These are phyloP conservation scores for Aegilops sharonensis DNA, from an alignment of 176 grass and related monocot genomes.

Conservation along the genomic window DNA sequence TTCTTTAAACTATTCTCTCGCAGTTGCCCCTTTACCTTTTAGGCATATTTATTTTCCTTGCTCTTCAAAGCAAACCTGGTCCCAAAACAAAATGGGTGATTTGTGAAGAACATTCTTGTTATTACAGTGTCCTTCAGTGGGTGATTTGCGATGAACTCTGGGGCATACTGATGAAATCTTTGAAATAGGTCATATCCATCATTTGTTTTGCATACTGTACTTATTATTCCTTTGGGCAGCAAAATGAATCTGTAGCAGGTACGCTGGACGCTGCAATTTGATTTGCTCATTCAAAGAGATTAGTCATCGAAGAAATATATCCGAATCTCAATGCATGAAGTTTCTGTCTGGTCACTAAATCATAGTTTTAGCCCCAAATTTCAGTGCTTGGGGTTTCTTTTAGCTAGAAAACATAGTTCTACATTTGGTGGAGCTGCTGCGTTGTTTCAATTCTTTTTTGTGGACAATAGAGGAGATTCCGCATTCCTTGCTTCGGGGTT, in stretches of 20 bases:
- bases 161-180: not conserved
- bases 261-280: not conserved
- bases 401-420: not conserved
- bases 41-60: conserved; percentile 13
- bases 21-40: not conserved
- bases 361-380: too few species aligned
- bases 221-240: not conserved
- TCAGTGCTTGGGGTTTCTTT: not conserved
- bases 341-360: not conserved
- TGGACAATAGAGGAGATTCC: not conserved
- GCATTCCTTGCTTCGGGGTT: not conserved
- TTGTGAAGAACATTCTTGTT: not conserved
- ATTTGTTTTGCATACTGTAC: not conserved
- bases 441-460: not conserved
- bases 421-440: not conserved
- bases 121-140: not conserved
- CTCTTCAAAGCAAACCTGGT: not conserved
- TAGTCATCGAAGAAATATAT: not conserved
- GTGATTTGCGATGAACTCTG: not conserved
- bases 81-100: not conserved
- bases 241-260: not conserved
- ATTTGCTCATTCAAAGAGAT: conserved; percentile 5
- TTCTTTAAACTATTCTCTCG: not conserved
- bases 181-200: not conserved
- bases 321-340: too few species aligned